Evolutionary conservation across 1,284 basidiomycete genomes (phyloP).

Genomic region (Boletus mariae): DNA sequence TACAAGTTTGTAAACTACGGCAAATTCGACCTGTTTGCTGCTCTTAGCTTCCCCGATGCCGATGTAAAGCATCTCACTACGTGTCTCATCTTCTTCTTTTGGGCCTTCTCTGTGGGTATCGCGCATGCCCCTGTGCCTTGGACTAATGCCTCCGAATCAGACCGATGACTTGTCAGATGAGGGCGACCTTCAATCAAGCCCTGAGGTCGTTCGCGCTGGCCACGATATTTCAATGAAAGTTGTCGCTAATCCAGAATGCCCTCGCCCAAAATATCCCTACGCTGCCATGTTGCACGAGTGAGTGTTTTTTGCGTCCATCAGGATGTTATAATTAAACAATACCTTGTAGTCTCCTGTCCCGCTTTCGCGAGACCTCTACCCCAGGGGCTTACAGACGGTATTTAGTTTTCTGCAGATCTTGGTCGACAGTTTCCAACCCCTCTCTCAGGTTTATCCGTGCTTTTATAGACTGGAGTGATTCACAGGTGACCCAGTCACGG

Average conservation of each 20-base stretch:
- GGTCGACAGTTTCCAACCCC: conserved; percentile 5
- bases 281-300: conserved; percentile 43
- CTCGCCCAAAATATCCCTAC: conserved; percentile 38
- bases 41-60: conserved; percentile 43
- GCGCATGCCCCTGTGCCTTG: not conserved
- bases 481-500: conserved; percentile 40
- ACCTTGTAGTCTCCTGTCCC: conserved; percentile 33
- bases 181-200: conserved; percentile 38
- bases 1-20: conserved; percentile 36
- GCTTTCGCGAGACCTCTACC: conserved; percentile 38
- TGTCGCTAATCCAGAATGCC: conserved; percentile 30
- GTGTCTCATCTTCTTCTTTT: conserved; percentile 44
- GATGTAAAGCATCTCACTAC: conserved; percentile 42
- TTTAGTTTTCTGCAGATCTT: not conserved
- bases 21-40: conserved; percentile 44
- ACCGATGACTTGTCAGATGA: conserved; percentile 45
- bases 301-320: conserved; percentile 11
- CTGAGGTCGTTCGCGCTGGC: conserved; percentile 38
- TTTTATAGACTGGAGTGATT: conserved; percentile 38
- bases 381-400: conserved; percentile 38
- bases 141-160: conserved; percentile 22
- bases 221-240: conserved; percentile 35
- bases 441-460: conserved; percentile 37
- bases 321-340: conserved; percentile 13
- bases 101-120: conserved; percentile 42